Percentiles rank a stretch among this genome's conserved stretches.
These are phyloP conservation scores for Austroboletus novae-zelandiae DNA, from an alignment of 1,284 basidiomycete species.

Conservation along the genomic window DNA sequence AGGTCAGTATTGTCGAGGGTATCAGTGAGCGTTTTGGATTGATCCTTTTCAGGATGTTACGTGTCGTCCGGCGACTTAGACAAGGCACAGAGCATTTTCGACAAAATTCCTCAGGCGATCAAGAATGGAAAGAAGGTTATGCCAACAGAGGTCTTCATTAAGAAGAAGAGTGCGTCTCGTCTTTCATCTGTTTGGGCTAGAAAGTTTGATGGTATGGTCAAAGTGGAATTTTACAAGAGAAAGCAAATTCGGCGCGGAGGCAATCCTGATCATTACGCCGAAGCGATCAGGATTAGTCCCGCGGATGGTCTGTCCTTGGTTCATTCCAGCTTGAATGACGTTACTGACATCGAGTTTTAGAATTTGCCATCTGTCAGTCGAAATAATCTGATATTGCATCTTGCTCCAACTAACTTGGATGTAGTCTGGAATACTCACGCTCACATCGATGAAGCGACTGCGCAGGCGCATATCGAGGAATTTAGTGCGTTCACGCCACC, in stretches of 20 bases:
- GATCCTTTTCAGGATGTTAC: conserved; percentile 49
- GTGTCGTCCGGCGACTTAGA: conserved; percentile 49
- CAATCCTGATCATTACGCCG: conserved; percentile 46
- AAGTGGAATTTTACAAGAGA: conserved; percentile 70
- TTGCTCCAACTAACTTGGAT: conserved; percentile 1
- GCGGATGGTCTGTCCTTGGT: conserved; percentile 53
- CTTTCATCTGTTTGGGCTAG: background rate
- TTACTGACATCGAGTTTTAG: conserved; percentile 30
- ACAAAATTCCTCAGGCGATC: conserved; percentile 57
- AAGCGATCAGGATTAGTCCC: conserved; percentile 60
- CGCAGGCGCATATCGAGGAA: conserved; percentile 54
- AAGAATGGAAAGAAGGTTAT: conserved; percentile 63
- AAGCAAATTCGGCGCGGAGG: conserved; percentile 59
- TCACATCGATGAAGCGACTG: conserved; percentile 50
- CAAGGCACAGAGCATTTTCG: conserved; percentile 59
- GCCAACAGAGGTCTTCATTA: conserved; percentile 72
- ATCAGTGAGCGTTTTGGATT: background rate
- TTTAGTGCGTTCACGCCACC: conserved; percentile 47
- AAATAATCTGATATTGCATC: background rate
- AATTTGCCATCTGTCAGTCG: conserved; percentile 57
- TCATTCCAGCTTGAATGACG: background rate
- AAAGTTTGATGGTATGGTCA: background rate
- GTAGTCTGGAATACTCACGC: conserved; percentile 74
- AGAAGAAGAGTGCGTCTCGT: conserved; percentile 54
- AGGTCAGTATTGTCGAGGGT: conserved; percentile 35